Evolutionary conservation across 1,139 yeast genomes (phyloP).

Genomic region (Suhomyces choctaworum): DNA sequence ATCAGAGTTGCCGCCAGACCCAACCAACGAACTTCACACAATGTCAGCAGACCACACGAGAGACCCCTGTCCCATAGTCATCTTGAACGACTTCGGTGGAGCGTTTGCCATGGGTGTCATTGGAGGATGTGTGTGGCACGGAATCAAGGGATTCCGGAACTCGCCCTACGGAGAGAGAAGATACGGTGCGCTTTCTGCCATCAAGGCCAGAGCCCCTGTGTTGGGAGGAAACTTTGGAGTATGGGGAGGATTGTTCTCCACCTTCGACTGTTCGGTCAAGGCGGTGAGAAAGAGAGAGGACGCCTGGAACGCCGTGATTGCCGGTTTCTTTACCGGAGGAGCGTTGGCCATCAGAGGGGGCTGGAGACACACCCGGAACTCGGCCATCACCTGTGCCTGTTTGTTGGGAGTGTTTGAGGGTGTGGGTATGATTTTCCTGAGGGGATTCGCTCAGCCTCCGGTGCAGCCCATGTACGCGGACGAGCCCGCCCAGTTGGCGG

Average conservation of each 20-base stretch:
- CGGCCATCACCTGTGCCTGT: slow-evolving; percentile 97
- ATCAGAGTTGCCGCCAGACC: slow-evolving; percentile 4
- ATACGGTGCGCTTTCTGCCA: slow-evolving; percentile 83
- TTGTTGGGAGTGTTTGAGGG: slow-evolving; percentile 96
- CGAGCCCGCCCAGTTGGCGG: slow-evolving; percentile 51
- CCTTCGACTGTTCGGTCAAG: slow-evolving; percentile 93
- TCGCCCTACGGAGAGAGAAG: slow-evolving; percentile 96
- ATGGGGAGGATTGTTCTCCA: slow-evolving; percentile 98
- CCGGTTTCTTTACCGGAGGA: slow-evolving; percentile 99
- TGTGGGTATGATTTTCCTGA: slow-evolving; percentile 94
- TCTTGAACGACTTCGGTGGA: slow-evolving; percentile 96
- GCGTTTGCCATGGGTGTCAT: slow-evolving; percentile 98
- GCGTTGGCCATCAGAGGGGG: slow-evolving; percentile 98
- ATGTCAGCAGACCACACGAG: slow-evolving; percentile 97
- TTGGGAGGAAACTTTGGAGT: slow-evolving; percentile 99
- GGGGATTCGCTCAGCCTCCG: slow-evolving; percentile 88
- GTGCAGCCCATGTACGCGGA: slow-evolving; percentile 76
- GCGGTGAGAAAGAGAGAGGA: slow-evolving; percentile 97
- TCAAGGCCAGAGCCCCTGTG: slow-evolving; percentile 96
- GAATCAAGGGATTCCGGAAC: slow-evolving; percentile 97
- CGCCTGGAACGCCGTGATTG: slow-evolving; percentile 97
- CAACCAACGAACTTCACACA: slow-evolving; percentile 9
- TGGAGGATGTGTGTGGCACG: slow-evolving; percentile 99
- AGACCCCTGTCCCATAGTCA: slow-evolving; percentile 98
- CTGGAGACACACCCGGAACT: slow-evolving; percentile 93